phyloP scores from a whole-genome alignment of 257 asterid genomes.

The Eustoma russellianum region DNA sequence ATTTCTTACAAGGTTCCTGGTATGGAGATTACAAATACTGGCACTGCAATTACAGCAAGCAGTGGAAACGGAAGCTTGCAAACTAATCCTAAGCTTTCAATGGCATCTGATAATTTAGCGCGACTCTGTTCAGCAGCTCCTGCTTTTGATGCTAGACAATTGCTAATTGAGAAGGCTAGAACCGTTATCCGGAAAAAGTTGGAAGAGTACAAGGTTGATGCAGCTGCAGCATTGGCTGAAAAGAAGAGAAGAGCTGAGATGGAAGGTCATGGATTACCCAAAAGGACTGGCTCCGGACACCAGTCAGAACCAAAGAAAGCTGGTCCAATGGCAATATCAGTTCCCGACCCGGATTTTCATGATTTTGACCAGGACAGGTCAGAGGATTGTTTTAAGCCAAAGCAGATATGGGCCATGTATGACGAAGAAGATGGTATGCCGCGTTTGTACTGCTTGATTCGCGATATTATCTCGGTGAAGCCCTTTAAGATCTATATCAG shows the following conservation, averaged over 20 bases:
- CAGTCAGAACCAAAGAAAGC: too few relatives aligned
- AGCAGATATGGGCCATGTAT: too few relatives aligned
- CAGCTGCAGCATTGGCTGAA: conserved; percentile 51
- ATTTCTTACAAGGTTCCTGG: conserved; percentile 25
- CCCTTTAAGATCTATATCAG: too few relatives aligned
- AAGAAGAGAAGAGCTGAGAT: conserved; percentile 40
- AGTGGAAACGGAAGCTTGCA: conserved; percentile 36
- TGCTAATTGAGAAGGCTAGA: conserved; percentile 65
- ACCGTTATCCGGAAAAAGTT: conserved; percentile 48
- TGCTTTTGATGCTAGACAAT: conserved; percentile 51
- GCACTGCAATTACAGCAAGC: conserved; percentile 26
- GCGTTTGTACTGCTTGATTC: too few relatives aligned
- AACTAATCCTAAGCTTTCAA: conserved; percentile 31
- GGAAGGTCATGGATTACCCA: too few relatives aligned
- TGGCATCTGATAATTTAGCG: conserved; percentile 32
- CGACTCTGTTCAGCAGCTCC: conserved; percentile 50
- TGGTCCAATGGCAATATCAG: too few relatives aligned
- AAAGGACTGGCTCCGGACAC: too few relatives aligned
- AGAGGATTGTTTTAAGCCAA: too few relatives aligned
- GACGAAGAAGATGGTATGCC: too few relatives aligned
- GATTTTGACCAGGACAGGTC: too few relatives aligned
- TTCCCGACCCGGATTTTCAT: too few relatives aligned
- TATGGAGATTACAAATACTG: conserved; percentile 25
- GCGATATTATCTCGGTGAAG: too few relatives aligned
- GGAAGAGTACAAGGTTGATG: conserved; percentile 54